Evolutionary conservation across 805 yeast species (phyloP).

Genomic region (Sungouiella thailandica): DNA sequence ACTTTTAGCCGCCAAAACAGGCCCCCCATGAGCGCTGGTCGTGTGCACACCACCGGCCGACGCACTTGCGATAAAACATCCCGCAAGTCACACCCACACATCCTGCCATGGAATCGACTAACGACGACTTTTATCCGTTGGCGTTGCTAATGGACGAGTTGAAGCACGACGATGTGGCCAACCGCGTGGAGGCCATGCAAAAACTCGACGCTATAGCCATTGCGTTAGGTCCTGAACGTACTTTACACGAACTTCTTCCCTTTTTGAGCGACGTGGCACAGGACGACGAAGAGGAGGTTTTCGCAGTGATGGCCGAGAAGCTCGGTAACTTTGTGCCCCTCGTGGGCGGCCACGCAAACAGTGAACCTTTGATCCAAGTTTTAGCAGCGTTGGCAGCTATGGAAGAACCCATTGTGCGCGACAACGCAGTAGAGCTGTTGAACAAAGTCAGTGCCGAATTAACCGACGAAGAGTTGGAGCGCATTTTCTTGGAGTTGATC

Average conservation of each 20-base stretch:
- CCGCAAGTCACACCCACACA: background rate
- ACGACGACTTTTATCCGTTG: slow-evolving; percentile 80
- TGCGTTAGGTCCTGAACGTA: slow-evolving; percentile 91
- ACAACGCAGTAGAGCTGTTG: slow-evolving; percentile 84
- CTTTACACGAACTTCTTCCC: slow-evolving; percentile 84
- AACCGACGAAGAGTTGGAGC: slow-evolving; percentile 56
- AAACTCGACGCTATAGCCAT: slow-evolving; percentile 89
- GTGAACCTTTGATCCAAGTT: slow-evolving; percentile 52
- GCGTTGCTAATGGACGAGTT: slow-evolving; percentile 96
- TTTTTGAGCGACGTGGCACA: slow-evolving; percentile 85
- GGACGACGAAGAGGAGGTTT: slow-evolving; percentile 98
- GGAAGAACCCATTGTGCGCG: slow-evolving; percentile 95
- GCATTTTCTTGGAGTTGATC: slow-evolving; percentile 69
- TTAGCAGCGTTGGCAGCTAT: slow-evolving; percentile 82
- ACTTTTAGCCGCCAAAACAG: too few relatives aligned
- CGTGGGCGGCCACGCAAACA: slow-evolving; percentile 71
- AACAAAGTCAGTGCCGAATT: slow-evolving; percentile 64
- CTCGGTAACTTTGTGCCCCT: slow-evolving; percentile 82
- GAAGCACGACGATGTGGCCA: slow-evolving; percentile 92
- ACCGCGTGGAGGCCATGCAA: slow-evolving; percentile 92
- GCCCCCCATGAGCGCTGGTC: too few relatives aligned
- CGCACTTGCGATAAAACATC: slow-evolving; percentile 2
- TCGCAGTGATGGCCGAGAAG: slow-evolving; percentile 88
- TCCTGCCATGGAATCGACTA: slow-evolving; percentile 28
- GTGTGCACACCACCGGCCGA: slow-evolving; percentile 10